These are phyloP conservation scores for Syncephalastrum monosporum DNA, from an alignment of 371 early-diverging fungal genomes.

Conservation along the genomic window DNA sequence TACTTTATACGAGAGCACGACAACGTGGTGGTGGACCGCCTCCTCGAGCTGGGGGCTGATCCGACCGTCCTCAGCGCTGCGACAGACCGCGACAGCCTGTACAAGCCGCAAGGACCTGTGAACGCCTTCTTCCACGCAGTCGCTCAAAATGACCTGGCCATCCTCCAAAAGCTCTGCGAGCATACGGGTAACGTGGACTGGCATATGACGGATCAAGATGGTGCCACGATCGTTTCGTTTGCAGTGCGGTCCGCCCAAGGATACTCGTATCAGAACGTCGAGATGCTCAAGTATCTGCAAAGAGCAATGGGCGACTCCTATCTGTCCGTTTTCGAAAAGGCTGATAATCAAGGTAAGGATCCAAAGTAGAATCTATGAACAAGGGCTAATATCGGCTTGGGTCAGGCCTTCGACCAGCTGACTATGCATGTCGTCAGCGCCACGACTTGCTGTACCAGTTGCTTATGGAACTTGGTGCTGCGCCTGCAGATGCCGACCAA, in stretches of 20 bases:
- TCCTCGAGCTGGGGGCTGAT: constrained; percentile 41
- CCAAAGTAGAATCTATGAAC: neutral
- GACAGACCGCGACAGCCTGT: constrained; percentile 5
- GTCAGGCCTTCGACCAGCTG: constrained; percentile 23
- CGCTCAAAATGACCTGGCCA: constrained; percentile 25
- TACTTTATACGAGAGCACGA: constrained; percentile 41
- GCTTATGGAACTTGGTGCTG: constrained; percentile 14
- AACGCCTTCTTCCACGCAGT: constrained; percentile 49
- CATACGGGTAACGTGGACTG: constrained; percentile 18
- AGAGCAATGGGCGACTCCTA: neutral
- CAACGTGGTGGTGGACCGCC: constrained; percentile 17
- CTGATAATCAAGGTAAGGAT: constrained; percentile 27
- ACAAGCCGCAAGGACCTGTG: constrained; percentile 10
- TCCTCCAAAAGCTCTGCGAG: constrained; percentile 16
- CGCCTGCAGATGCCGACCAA: constrained; percentile 6
- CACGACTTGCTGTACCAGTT: constrained; percentile 16
- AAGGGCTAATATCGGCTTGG: neutral
- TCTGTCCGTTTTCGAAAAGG: constrained; percentile 8
- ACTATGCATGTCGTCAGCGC: constrained; percentile 20
- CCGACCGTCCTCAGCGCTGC: constrained; percentile 36
- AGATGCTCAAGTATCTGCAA: constrained; percentile 27
- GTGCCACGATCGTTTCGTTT: constrained; percentile 38
- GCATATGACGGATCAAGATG: constrained; percentile 33
- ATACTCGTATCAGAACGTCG: constrained; percentile 39
- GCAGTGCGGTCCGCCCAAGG: constrained; percentile 19